Base-by-base conservation (phyloP, 2,329 filamentous ascomycete genomes). In the Aspergillus luchuensis region DNA sequence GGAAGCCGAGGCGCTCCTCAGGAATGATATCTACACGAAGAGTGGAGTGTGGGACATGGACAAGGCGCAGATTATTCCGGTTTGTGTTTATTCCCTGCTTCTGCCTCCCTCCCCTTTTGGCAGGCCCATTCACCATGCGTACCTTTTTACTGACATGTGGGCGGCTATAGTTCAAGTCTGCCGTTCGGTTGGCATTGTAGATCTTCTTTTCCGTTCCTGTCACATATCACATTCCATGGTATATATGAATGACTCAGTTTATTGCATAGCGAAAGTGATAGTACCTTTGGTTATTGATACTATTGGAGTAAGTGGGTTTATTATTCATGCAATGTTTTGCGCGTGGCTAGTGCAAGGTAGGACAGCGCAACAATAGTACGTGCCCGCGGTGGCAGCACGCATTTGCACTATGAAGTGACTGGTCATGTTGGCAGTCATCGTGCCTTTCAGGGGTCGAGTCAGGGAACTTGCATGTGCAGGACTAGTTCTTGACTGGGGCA, bases 31-130 rank as follows among this genome's bases (percentile, higher is more conserved):
- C 8, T 97, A 96, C 77, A 81, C 83, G 8, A 82, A 78, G 62
- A 82, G 77, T 47, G 91, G 88, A 0, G 92, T 96, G 8, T 97
- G 92, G 92, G 91, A 97, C 80, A 72, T 90, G 60, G 84, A 88
- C 38, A 90, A 90, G 69, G 86, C 74, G 64, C 69, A 78, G 69
- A 74, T 81, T 60, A 74, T 74, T 68, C 71, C 72, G 60, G 75
- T 77, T 68, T 57, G 72, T 73, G 47, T 11, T 23, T 38, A 17
- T 41, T 43, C n/a, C n/a, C 51, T 50, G 19, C 47, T 57, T 39
- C n/a, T 43, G 21, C 47, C 5, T 59, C 6, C 51, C 45, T 58
- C 8, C 21, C 13, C 19, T 21, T 57, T 58, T 45, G 13, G 41
- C 19, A 45, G 33, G 33, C 10, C 11, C 33, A 17, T 49, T 49